These are phyloP conservation scores for Taphrina communis DNA, from an alignment of 1,139 yeast species.

Conservation along the genomic window DNA sequence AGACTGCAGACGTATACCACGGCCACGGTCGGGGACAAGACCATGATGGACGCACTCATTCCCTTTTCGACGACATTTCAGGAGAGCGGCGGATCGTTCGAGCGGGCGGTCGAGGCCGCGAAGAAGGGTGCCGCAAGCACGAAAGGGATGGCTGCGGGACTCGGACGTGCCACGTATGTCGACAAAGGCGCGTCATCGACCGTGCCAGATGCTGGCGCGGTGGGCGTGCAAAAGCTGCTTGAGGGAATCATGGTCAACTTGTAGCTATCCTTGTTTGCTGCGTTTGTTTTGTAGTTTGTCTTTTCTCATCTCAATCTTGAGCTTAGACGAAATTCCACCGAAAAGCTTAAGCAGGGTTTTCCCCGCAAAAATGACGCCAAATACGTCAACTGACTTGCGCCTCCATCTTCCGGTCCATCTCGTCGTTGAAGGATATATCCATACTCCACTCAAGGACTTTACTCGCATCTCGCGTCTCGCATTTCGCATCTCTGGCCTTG, in stretches of 20 bases:
- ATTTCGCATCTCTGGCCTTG: too few species aligned
- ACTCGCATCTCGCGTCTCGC: too few species aligned
- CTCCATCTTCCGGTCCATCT: too few species aligned
- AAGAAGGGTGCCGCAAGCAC: constrained; percentile 77
- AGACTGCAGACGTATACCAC: constrained; percentile 79
- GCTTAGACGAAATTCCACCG: too few species aligned
- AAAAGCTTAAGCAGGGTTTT: too few species aligned
- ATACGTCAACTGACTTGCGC: too few species aligned
- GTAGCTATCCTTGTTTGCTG: not conserved
- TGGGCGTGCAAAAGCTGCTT: constrained; percentile 50
- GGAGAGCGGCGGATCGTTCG: constrained; percentile 57
- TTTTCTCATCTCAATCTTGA: not conserved
- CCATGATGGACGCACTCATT: constrained; percentile 82
- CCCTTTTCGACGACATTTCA: constrained; percentile 76
- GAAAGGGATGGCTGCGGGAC: constrained; percentile 74
- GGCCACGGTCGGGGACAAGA: constrained; percentile 89
- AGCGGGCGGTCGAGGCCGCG: constrained; percentile 71
- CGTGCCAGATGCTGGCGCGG: constrained; percentile 93
- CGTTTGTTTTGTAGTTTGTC: not conserved
- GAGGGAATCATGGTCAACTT: constrained; percentile 39
- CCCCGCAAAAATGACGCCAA: too few species aligned
- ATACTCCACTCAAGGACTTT: too few species aligned
- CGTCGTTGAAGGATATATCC: too few species aligned
- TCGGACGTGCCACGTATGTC: constrained; percentile 93
- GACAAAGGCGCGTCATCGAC: constrained; percentile 56